Conservation (phyloP, 2,329 filamentous ascomycete species). For the Herpotrichia juniperi region DNA sequence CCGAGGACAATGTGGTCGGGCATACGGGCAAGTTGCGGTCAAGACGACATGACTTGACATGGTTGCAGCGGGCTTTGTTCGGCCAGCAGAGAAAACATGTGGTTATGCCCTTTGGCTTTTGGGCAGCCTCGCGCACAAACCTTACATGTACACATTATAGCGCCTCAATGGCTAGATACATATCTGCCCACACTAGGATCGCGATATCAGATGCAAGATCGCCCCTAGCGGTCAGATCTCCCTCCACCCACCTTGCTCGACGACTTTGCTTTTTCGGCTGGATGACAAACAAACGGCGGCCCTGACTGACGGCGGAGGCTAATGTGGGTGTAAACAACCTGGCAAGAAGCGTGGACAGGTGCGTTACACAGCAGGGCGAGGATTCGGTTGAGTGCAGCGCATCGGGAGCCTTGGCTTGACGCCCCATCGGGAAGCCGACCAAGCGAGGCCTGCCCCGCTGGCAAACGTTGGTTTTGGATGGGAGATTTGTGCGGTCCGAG, state of each 20-base stretch:
- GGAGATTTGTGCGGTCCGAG: not conserved
- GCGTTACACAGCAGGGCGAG: conserved; percentile 43
- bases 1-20: conserved; percentile 3
- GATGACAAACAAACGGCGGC: conserved; percentile 17
- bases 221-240: conserved; percentile 25
- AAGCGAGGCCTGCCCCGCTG: not conserved
- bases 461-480: too few relatives aligned
- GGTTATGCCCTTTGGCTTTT: not conserved
- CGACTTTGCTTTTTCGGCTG: conserved; percentile 10
- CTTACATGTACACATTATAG: not conserved
- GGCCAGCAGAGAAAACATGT: too few relatives aligned
- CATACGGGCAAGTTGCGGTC: not conserved
- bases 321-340: conserved; percentile 38
- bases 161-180: conserved; percentile 1
- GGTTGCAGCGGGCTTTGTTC: not conserved
- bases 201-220: conserved; percentile 31
- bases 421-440: conserved; percentile 18
- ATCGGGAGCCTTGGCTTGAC: conserved; percentile 22
- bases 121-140: not conserved
- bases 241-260: conserved; percentile 11
- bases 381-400: conserved; percentile 23
- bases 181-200: conserved; percentile 23
- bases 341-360: conserved; percentile 33
- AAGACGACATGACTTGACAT: not conserved
- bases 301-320: conserved; percentile 44